phyloP scores from a whole-genome alignment of 805 yeast genomes.

The Kluyveromyces dobzhanskii region DNA sequence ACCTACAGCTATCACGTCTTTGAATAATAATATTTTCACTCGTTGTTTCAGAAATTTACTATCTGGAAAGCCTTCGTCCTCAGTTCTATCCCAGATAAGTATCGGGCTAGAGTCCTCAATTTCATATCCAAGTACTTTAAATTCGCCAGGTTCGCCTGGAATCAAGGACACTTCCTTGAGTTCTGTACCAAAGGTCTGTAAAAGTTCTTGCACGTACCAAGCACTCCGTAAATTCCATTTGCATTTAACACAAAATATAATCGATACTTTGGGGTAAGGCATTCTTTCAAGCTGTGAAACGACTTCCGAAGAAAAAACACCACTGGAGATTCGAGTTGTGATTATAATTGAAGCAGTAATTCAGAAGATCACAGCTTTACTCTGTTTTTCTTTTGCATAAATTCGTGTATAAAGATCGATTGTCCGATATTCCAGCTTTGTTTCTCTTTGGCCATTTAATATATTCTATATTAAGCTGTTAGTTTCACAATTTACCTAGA shows the following conservation, averaged over 20 bases:
- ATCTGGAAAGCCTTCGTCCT: slow-evolving; percentile 77
- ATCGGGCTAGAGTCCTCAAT: slow-evolving; percentile 26
- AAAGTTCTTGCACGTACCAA: slow-evolving; percentile 79
- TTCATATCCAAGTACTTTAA: slow-evolving; percentile 42
- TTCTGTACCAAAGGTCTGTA: slow-evolving; percentile 65
- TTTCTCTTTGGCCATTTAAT: too few relatives aligned
- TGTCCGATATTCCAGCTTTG: too few relatives aligned
- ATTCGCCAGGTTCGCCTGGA: slow-evolving; percentile 48
- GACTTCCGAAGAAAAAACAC: too few relatives aligned
- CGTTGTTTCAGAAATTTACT: slow-evolving; percentile 66
- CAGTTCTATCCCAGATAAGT: slow-evolving; percentile 52
- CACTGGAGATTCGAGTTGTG: too few relatives aligned
- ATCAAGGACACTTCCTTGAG: slow-evolving; percentile 47
- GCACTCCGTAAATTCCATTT: slow-evolving; percentile 84
- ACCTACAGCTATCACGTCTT: slow-evolving; percentile 14
- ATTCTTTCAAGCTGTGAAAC: slow-evolving; percentile 7
- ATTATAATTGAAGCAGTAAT: too few relatives aligned
- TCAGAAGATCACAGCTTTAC: too few relatives aligned
- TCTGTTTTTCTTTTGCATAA: too few relatives aligned
- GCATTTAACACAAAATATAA: slow-evolving; percentile 73
- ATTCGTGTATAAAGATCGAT: too few relatives aligned
- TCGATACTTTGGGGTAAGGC: slow-evolving; percentile 53
- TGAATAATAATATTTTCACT: slow-evolving; percentile 40
- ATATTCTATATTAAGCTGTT: neutral
- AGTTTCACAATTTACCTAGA: neutral